A percentile compares a stretch with the other conserved stretches of the same genome.
Conservation (phyloP, 495 filamentous ascomycete genomes). For the Aspergillus leporis region DNA sequence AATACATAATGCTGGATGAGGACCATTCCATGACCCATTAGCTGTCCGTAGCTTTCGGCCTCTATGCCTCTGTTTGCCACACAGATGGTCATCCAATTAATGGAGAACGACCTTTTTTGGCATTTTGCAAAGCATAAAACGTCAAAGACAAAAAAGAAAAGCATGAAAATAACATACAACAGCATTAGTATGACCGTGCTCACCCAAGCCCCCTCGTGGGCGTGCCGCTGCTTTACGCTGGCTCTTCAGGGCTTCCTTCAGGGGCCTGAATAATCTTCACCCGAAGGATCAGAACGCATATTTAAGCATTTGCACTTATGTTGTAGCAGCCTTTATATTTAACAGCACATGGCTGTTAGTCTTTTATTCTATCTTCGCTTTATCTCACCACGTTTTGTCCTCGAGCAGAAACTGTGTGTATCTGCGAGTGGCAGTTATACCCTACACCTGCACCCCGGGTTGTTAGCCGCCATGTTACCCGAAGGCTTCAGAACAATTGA, state of each 20-base stretch:
- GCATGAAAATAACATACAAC: neutral
- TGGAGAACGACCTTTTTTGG: too few relatives aligned
- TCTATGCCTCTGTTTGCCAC: too few relatives aligned
- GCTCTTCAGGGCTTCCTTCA: neutral
- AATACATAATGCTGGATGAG: too few relatives aligned
- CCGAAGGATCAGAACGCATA: neutral
- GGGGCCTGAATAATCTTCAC: neutral
- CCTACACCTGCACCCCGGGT: neutral
- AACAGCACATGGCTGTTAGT: slow-evolving; percentile 9
- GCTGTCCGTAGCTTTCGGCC: too few relatives aligned
- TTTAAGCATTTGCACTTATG: neutral
- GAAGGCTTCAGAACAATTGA: neutral
- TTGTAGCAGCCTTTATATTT: slow-evolving; percentile 18
- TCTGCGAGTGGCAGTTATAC: neutral
- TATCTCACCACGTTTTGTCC: neutral
- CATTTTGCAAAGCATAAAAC: too few relatives aligned
- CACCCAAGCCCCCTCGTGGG: neutral
- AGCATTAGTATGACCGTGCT: neutral
- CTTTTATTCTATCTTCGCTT: neutral
- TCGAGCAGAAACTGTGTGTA: neutral
- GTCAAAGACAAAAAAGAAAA: too few relatives aligned
- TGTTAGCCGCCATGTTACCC: neutral
- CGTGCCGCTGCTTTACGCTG: neutral
- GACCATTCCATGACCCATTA: too few relatives aligned
- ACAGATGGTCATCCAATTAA: too few relatives aligned